A percentile compares a stretch with the other conserved stretches of the same genome.
Evolutionary conservation across 176 grass and related monocot species (phyloP).

Genomic region (Thinopyrum elongatum): DNA sequence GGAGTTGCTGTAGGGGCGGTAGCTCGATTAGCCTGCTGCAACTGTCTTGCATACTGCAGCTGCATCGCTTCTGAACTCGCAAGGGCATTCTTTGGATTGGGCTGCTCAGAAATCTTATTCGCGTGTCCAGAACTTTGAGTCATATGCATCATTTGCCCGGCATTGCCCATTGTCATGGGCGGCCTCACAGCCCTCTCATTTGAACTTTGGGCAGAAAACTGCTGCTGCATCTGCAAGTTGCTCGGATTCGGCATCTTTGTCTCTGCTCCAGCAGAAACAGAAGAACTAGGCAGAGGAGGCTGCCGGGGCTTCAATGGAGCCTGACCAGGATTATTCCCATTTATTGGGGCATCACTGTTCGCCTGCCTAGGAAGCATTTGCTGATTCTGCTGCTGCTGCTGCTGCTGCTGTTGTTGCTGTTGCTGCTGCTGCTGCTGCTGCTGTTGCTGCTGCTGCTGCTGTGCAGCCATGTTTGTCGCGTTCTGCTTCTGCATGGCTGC

Average conservation of each 20-base stretch:
- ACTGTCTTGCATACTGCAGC: conserved; percentile 63
- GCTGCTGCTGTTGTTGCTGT: conserved; percentile 51
- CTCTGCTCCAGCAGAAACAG: conserved; percentile 50
- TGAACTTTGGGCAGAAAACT: conserved; percentile 37
- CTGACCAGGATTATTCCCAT: conserved; percentile 48
- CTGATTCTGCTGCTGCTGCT: conserved; percentile 60
- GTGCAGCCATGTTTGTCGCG: conserved; percentile 46
- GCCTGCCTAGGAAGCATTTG: conserved; percentile 52
- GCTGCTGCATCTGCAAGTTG: conserved; percentile 70
- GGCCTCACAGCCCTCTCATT: conserved; percentile 63
- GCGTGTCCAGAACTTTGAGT: conserved; percentile 43
- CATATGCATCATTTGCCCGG: conserved; percentile 44
- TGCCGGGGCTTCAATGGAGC: conserved; percentile 54
- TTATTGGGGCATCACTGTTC: conserved; percentile 55
- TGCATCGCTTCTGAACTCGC: conserved; percentile 49
- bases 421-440: conserved; percentile 54
- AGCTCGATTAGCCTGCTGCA: conserved; percentile 56
- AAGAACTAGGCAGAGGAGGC: conserved; percentile 38
- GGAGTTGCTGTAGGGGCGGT: conserved; percentile 20
- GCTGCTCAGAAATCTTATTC: conserved; percentile 51
- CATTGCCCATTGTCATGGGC: conserved; percentile 46
- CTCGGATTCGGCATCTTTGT: conserved; percentile 48
- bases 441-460: conserved; percentile 57
- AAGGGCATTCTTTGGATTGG: conserved; percentile 47
- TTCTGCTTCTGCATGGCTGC: conserved; percentile 69